These are phyloP conservation scores for Fusarium nanum DNA, from an alignment of 2,329 filamentous ascomycete species.

Conservation along the genomic window DNA sequence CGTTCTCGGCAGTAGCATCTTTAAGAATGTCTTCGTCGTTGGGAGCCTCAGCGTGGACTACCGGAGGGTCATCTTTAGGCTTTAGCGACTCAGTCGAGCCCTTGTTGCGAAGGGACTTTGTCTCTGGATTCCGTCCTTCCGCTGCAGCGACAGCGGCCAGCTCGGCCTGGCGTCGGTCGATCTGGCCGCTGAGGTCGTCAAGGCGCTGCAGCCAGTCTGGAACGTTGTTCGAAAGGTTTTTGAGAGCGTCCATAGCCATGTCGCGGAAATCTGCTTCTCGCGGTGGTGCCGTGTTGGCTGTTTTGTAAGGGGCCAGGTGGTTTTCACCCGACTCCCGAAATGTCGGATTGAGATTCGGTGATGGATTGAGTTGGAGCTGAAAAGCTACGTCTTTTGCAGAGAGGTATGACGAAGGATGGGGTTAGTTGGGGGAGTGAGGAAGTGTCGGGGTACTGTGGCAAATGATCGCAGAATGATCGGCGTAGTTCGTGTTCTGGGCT, in stretches of 20 bases:
- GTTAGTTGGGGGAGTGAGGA: conserved; percentile 1
- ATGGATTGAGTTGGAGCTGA: neutral
- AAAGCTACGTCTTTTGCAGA: conserved; percentile 16
- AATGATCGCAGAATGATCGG: conserved; percentile 31
- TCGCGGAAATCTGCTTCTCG: conserved; percentile 47
- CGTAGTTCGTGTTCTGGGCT: conserved; percentile 27
- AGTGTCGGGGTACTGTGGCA: conserved; percentile 21
- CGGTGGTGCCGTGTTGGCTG: conserved; percentile 47
- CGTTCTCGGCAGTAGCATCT: conserved; percentile 21
- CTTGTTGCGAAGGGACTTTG: conserved; percentile 61
- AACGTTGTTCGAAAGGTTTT: conserved; percentile 65
- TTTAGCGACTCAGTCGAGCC: conserved; percentile 67
- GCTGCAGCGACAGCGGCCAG: conserved; percentile 61
- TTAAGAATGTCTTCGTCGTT: conserved; percentile 35
- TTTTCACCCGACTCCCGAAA: conserved; percentile 48
- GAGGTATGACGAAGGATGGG: conserved; percentile 3
- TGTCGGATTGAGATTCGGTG: conserved; percentile 21
- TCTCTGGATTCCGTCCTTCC: conserved; percentile 46
- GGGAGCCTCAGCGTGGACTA: conserved; percentile 31
- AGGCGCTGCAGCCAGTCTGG: conserved; percentile 70
- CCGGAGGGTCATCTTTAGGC: conserved; percentile 56
- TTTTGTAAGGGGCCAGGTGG: conserved; percentile 47
- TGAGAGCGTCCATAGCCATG: conserved; percentile 67
- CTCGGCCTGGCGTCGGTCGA: conserved; percentile 70
- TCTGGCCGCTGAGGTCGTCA: conserved; percentile 70